Percentiles rank a stretch among this genome's conserved stretches.
phyloP scores from a whole-genome alignment of 2,329 filamentous ascomycete species.

The Fusarium zealandicum region DNA sequence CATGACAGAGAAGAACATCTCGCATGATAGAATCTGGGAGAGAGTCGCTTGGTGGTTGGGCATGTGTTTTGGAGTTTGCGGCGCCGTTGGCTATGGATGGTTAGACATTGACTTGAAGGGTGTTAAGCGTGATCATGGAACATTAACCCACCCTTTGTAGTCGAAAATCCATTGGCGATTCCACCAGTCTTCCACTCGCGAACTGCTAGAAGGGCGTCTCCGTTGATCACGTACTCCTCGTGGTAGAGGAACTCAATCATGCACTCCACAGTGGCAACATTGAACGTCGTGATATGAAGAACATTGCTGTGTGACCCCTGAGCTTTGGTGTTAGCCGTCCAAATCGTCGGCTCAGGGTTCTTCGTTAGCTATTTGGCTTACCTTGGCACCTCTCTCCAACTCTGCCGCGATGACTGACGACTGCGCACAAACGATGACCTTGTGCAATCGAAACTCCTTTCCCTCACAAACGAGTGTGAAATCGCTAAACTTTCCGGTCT shows the following conservation, averaged over 20 bases:
- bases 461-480: conserved; percentile 28
- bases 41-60: not conserved
- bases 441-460: conserved; percentile 32
- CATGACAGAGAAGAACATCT: conserved; percentile 20
- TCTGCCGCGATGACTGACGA: conserved; percentile 28
- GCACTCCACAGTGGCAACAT: conserved; percentile 21
- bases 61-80: not conserved
- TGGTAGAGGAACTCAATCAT: conserved; percentile 35
- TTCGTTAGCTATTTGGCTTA: not conserved
- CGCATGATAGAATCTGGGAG: not conserved
- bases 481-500: conserved; percentile 28
- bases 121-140: too few species aligned
- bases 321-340: not conserved
- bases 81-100: not conserved
- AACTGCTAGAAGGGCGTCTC: not conserved
- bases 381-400: conserved; percentile 20
- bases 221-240: conserved; percentile 23
- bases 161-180: too few species aligned
- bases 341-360: too few species aligned
- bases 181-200: not conserved
- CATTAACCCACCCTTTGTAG: too few species aligned
- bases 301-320: conserved; percentile 23
- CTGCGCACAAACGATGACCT: conserved; percentile 29
- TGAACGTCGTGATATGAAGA: conserved; percentile 24
- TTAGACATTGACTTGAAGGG: too few species aligned